Evolutionary conservation across 176 grass and related monocot species (phyloP).

Genomic region (Aegilops longissima): DNA sequence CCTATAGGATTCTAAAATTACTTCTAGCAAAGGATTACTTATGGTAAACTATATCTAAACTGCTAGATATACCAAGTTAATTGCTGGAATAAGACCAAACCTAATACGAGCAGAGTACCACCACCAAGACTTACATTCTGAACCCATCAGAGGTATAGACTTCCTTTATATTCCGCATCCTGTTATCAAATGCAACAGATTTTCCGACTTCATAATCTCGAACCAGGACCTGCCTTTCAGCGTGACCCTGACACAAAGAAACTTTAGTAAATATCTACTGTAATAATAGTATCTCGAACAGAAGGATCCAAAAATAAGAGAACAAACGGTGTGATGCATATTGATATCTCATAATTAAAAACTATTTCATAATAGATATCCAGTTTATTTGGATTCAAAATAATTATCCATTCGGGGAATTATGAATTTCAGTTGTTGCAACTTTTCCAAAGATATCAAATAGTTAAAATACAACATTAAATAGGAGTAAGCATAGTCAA

Average conservation of each 20-base stretch:
- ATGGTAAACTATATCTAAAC: not conserved
- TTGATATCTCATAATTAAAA: not conserved
- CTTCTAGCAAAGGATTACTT: not conserved
- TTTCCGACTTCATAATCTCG: conserved; percentile 72
- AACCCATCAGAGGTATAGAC: conserved; percentile 88
- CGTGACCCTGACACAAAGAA: conserved; percentile 55
- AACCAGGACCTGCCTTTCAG: conserved; percentile 90
- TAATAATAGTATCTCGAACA: conserved; percentile 7
- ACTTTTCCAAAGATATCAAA: not conserved
- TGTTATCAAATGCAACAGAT: conserved; percentile 78
- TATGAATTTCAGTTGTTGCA: not conserved
- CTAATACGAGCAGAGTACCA: not conserved
- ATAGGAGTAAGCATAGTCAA: not conserved
- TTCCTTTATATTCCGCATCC: conserved; percentile 75
- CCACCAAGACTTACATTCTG: conserved; percentile 61
- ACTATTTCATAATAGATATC: not conserved
- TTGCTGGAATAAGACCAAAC: not conserved
- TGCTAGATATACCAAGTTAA: not conserved
- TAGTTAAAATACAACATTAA: not conserved
- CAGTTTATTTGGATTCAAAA: conserved; percentile 7
- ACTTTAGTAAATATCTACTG: not conserved
- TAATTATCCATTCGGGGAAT: not conserved
- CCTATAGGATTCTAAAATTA: not conserved
- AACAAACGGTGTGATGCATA: not conserved
- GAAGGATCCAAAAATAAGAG: not conserved